Evolutionary conservation across 148 eudicot genomes (phyloP).

Genomic region (Silene conica): DNA sequence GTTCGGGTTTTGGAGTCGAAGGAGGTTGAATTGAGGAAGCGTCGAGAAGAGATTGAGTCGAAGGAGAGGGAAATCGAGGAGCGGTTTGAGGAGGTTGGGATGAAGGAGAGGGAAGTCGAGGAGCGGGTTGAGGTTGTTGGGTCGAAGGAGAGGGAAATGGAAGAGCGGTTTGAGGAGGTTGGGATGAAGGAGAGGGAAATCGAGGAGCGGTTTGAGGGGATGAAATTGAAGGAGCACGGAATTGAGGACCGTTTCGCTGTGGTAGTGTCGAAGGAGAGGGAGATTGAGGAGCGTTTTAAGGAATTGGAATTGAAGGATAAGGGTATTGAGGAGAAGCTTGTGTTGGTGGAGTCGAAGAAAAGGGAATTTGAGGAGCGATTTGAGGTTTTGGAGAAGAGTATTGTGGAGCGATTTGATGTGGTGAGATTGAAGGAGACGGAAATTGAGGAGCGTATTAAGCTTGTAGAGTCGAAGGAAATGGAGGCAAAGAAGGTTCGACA

Average conservation of each 20-base stretch:
- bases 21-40: not conserved
- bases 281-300: not conserved
- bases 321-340: not conserved
- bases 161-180: no score
- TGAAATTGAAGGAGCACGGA: not conserved
- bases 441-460: not conserved
- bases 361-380: not conserved
- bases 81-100: not conserved
- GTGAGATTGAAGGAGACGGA: not conserved
- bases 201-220: not conserved
- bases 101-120: not conserved
- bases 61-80: slow-evolving; percentile 11
- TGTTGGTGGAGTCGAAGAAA: not conserved
- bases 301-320: not conserved
- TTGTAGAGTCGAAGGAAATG: not conserved
- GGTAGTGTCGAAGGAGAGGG: not conserved
- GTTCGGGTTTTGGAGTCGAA: not conserved
- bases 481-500: not conserved
- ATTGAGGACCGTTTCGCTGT: not conserved
- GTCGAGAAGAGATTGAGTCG: not conserved
- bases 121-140: not conserved
- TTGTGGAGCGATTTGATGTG: slow-evolving; percentile 1
- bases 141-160: not conserved
- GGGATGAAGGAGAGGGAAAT: no score
- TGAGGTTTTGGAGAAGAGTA: not conserved